Evolutionary conservation across 306 rosid species (phyloP).

Genomic region (Cicer yamashitae): DNA sequence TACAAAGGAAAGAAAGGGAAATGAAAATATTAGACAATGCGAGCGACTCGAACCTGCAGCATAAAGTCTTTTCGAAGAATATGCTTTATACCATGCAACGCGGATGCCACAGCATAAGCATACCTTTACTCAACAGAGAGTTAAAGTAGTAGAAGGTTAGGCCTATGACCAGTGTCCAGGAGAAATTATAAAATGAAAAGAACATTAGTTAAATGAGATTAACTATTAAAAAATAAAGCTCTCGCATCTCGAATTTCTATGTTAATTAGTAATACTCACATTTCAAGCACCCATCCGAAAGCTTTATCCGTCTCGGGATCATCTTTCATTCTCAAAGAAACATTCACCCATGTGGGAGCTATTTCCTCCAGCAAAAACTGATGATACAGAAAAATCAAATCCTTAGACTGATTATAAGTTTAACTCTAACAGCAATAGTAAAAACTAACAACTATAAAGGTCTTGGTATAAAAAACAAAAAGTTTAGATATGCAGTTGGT

Average conservation of each 20-base stretch:
- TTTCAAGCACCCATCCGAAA: conserved; percentile 98
- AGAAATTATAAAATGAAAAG: conserved; percentile 44
- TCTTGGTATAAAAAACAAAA: conserved; percentile 4
- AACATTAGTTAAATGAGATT: conserved; percentile 36
- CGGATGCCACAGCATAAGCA: conserved; percentile 94
- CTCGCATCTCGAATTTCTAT: not conserved
- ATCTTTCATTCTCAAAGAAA: conserved; percentile 88
- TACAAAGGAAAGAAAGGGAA: conserved; percentile 5
- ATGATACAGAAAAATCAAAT: conserved; percentile 45
- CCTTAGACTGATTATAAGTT: conserved; percentile 12
- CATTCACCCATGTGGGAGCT: conserved; percentile 98
- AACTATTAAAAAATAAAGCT: conserved; percentile 21
- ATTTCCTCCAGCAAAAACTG: conserved; percentile 90
- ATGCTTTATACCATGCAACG: conserved; percentile 85
- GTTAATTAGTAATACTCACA: conserved; percentile 61
- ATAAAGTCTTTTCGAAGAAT: conserved; percentile 79
- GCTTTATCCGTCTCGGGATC: conserved; percentile 83
- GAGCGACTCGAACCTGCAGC: conserved; percentile 70
- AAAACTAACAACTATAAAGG: conserved; percentile 30
- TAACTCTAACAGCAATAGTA: not conserved
- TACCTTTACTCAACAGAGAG: conserved; percentile 66
- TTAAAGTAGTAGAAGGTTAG: conserved; percentile 43
- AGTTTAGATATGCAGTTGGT: not conserved
- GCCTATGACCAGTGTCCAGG: conserved; percentile 30
- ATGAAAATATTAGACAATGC: conserved; percentile 22